Evolutionary conservation across 2,329 filamentous ascomycete genomes (phyloP).

Genomic region (Sporothrix pseudoabietina): DNA sequence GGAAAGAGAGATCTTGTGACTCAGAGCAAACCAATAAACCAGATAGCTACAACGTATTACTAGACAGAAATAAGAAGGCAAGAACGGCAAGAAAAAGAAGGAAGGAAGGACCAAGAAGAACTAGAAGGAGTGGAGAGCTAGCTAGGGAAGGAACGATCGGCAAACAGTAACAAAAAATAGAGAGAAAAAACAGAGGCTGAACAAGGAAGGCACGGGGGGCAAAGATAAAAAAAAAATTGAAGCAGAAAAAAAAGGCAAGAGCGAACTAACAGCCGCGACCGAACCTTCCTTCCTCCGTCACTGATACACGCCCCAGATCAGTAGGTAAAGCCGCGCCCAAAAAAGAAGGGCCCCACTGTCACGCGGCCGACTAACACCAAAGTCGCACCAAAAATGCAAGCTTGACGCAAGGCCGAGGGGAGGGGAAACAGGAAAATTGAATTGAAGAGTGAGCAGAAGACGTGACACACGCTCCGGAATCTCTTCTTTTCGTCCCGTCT

Average conservation of each 20-base stretch:
- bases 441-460: background rate
- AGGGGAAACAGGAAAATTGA: background rate
- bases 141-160: background rate
- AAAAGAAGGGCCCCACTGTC: background rate
- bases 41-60: background rate
- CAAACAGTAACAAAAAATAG: background rate
- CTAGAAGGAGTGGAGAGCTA: constrained; percentile 16
- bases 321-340: background rate
- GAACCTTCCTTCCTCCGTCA: background rate
- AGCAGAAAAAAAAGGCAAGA: constrained; percentile 2
- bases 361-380: constrained; percentile 16
- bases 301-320: background rate
- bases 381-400: background rate
- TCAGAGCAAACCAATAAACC: background rate
- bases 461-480: background rate
- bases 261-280: background rate
- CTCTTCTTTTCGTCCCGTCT: background rate
- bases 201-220: background rate
- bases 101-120: background rate
- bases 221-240: background rate
- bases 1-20: constrained; percentile 20
- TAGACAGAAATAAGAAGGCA: constrained; percentile 22
- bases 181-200: background rate
- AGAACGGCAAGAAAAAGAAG: background rate
- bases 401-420: background rate